phyloP scores from a whole-genome alignment of 1,284 basidiomycete species.

The Cutaneotrichosporon cyanovorans region DNA sequence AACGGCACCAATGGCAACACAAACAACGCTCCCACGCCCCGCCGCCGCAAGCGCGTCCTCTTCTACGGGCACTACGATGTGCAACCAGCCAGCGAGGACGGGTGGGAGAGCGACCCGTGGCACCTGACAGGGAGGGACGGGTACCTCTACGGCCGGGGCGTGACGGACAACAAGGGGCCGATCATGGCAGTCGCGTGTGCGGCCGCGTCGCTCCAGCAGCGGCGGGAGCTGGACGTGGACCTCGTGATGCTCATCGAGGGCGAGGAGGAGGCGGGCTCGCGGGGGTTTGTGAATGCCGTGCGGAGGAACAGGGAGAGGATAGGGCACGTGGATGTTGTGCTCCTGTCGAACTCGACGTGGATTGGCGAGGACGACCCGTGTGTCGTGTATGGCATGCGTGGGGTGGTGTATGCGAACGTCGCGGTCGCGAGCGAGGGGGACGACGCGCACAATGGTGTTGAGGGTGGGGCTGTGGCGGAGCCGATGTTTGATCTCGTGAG shows the following conservation, averaged over 20 bases:
- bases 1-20: too few species aligned
- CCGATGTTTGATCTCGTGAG: slow-evolving; percentile 92
- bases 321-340: slow-evolving; percentile 74
- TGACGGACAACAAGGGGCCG: slow-evolving; percentile 88
- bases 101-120: slow-evolving; percentile 85
- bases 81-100: slow-evolving; percentile 62
- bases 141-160: slow-evolving; percentile 83
- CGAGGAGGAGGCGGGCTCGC: slow-evolving; percentile 88
- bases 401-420: slow-evolving; percentile 58
- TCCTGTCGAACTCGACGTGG: slow-evolving; percentile 91
- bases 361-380: slow-evolving; percentile 90
- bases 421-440: slow-evolving; percentile 56
- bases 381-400: slow-evolving; percentile 88
- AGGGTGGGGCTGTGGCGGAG: slow-evolving; percentile 78
- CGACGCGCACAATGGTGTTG: slow-evolving; percentile 57
- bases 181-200: slow-evolving; percentile 87
- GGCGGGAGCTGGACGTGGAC: slow-evolving; percentile 71
- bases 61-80: slow-evolving; percentile 95
- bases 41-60: slow-evolving; percentile 56
- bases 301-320: slow-evolving; percentile 66
- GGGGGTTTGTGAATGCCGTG: slow-evolving; percentile 73
- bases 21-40: too few species aligned
- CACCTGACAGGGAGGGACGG: slow-evolving; percentile 75
- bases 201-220: slow-evolving; percentile 66
- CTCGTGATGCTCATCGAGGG: slow-evolving; percentile 89